Percentiles rank a stretch among this genome's conserved stretches.
These are phyloP conservation scores for Eucalyptus brandiana DNA, from an alignment of 345 rosid species.

Conservation along the genomic window DNA sequence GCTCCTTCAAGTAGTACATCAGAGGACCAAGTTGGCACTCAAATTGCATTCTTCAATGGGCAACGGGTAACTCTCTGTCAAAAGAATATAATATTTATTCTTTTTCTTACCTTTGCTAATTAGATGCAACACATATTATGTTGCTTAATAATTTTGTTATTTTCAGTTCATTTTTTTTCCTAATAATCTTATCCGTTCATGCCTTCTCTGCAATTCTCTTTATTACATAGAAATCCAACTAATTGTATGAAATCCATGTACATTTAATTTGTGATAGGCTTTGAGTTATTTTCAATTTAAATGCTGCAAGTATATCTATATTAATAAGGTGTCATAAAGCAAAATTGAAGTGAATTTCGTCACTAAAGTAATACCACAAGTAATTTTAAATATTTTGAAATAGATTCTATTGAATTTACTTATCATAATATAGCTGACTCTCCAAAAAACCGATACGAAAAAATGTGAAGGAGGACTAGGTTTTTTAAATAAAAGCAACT, in stretches of 20 bases:
- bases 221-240: not conserved
- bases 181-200: not conserved
- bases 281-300: not conserved
- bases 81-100: too few relatives aligned
- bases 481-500: not conserved
- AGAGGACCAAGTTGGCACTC: too few relatives aligned
- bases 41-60: not conserved
- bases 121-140: too few relatives aligned
- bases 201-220: not conserved
- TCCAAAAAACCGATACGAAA: rapidly evolving
- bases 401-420: not conserved
- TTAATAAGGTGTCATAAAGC: not conserved
- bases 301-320: not conserved
- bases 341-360: not conserved
- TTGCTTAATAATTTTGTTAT: not conserved
- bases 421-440: not conserved
- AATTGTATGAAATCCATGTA: not conserved
- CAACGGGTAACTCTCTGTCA: not conserved
- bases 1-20: not conserved
- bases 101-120: not conserved
- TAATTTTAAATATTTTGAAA: not conserved
- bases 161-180: not conserved
- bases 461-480: rapidly evolving
- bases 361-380: too few relatives aligned
- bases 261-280: too few relatives aligned